Evolutionary conservation across 495 filamentous ascomycete genomes (phyloP), one percentile per base, ranked within the genome.

Genomic region (Podospora comata): DNA sequence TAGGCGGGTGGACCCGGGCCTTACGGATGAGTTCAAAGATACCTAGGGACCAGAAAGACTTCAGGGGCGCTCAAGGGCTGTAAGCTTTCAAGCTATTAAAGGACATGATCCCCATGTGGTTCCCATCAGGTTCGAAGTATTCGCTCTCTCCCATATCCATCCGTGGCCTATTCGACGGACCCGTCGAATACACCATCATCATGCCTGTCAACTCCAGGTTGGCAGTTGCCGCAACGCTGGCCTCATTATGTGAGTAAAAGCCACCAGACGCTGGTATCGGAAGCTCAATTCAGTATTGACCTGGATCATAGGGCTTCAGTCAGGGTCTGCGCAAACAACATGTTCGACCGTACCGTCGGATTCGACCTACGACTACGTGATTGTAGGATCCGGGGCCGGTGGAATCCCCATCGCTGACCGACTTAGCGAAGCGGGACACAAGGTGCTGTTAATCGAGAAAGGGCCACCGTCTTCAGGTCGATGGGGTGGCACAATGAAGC

Each of bases 331-430:
- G 1, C 70, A 82, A 83, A 23, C 78, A 74, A 58, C 57, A 4
- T 75, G 73, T 27, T 73, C 80, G 9, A 74, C 81, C n/a, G 78
- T 78, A 64, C 82, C 78, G 60, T 80, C 79, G 39, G 73, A 34
- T 15, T 72, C 74, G 44, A 83, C 81, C 15, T 90, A 85, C 66
- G 88, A 91, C 73, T 91, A 90, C 77, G 85, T 90, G 61, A 79
- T 90, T 20, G 80, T 89, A 65, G 88, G 88, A 26, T 85, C 79
- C 53, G 88, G 88, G 55, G 85, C 88, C 26, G 88, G 83, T 59
- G 88, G 88, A 34, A 85, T 89, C 48, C 86, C 87, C 30, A 77
- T 88, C 19, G 88, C 88, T 4, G 87, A 89, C 70, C 85, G 81
- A 65, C 80, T 91, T 39, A 85, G 84, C 39, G 83, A 88, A 67